Evolutionary conservation across 257 asterid species (phyloP).

Genomic region (Fraxinus anomala): DNA sequence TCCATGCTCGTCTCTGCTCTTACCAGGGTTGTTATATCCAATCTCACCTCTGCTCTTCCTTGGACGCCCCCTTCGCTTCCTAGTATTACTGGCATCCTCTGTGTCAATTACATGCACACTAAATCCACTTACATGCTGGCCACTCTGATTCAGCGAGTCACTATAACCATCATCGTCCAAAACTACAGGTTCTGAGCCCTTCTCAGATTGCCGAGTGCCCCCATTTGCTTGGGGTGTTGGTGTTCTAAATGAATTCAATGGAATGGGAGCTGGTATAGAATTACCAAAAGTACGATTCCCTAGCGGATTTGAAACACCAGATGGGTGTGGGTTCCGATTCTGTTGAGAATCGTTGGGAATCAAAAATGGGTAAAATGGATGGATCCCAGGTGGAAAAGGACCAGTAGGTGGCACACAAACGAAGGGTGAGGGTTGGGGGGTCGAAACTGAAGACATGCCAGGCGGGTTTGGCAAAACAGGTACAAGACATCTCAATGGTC

Average conservation of each 20-base stretch:
- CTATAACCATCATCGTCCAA: constrained; percentile 49
- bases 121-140: constrained; percentile 32
- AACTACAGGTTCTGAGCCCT: constrained; percentile 31
- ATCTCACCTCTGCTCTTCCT: constrained; percentile 16
- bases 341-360: constrained; percentile 43
- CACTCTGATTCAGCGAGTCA: constrained; percentile 50
- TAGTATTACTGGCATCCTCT: constrained; percentile 32
- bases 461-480: constrained; percentile 77
- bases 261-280: constrained; percentile 65
- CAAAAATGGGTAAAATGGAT: constrained; percentile 82
- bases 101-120: constrained; percentile 25
- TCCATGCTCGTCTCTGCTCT: background rate
- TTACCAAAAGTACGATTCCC: constrained; percentile 37
- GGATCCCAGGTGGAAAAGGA: constrained; percentile 88
- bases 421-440: constrained; percentile 76
- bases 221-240: constrained; percentile 61
- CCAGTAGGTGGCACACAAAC: constrained; percentile 96
- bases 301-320: constrained; percentile 35
- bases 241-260: constrained; percentile 74
- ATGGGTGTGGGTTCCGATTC: background rate
- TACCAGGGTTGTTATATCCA: constrained; percentile 23
- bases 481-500: constrained; percentile 73
- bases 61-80: constrained; percentile 32
- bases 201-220: constrained; percentile 39
- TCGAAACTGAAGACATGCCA: constrained; percentile 52